Conservation (phyloP, 345 rosid species). For the Bretschneidera sinensis region DNA sequence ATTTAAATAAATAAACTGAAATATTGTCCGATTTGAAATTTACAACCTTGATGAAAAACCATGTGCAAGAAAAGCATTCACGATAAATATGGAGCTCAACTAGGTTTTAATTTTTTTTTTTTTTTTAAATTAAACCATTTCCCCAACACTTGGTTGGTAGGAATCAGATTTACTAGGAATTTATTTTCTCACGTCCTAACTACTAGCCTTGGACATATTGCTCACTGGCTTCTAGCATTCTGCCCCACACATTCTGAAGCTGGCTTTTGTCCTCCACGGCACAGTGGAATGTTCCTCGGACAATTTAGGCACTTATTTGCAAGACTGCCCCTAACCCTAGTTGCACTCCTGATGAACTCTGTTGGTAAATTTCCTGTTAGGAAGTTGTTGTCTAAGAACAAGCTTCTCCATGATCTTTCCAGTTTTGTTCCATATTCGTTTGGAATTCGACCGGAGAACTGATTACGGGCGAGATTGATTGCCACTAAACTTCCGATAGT, state of each 20-base stretch:
- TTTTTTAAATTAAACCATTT: neutral
- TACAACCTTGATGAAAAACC: no score
- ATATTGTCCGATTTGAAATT: no score
- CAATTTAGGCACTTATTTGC: constrained; percentile 48
- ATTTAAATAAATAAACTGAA: no score
- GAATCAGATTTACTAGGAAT: no score
- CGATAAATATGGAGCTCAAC: no score
- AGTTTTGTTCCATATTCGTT: constrained; percentile 31
- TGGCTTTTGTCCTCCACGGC: constrained; percentile 46
- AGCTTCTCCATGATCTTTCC: constrained; percentile 42
- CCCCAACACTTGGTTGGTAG: no score
- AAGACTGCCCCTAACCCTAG: constrained; percentile 41
- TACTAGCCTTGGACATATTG: no score
- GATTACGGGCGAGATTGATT: constrained; percentile 40
- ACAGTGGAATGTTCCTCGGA: constrained; percentile 25
- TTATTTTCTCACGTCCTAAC: no score
- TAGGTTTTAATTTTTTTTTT: no score
- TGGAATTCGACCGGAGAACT: constrained; percentile 40
- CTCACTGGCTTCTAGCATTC: no score
- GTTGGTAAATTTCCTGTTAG: constrained; percentile 40
- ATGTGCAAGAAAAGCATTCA: no score
- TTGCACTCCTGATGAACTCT: constrained; percentile 21
- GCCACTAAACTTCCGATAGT: constrained; percentile 26
- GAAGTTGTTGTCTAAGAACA: constrained; percentile 33
- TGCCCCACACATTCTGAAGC: constrained; percentile 33